Percentiles rank a stretch among this genome's conserved stretches.
These are phyloP conservation scores for Ilex paraguariensis DNA, from an alignment of 305 asterid species.

Conservation along the genomic window DNA sequence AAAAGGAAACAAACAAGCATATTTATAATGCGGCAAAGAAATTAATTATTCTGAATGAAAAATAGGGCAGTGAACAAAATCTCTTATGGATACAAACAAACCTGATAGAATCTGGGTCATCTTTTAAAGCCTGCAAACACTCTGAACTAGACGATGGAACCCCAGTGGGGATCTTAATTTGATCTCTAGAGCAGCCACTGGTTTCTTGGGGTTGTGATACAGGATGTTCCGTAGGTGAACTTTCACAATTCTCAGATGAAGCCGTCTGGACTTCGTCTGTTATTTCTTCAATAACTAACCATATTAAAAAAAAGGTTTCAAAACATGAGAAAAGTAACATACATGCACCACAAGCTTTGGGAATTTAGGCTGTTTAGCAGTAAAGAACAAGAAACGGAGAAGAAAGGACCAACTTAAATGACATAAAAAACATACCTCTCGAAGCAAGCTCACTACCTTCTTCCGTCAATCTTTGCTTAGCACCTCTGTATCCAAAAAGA, in stretches of 20 bases:
- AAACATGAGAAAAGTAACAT: too few species aligned
- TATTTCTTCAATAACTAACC: conserved; percentile 77
- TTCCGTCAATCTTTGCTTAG: conserved; percentile 48
- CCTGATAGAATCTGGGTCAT: conserved; percentile 88
- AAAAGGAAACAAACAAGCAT: too few species aligned
- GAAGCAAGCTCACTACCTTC: conserved; percentile 49
- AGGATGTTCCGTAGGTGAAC: conserved; percentile 24
- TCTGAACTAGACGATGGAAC: conserved; percentile 41
- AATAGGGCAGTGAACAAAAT: not conserved
- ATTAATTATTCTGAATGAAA: too few species aligned
- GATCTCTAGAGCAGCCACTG: conserved; percentile 30
- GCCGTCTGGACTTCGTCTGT: conserved; percentile 52
- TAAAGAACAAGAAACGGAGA: not conserved
- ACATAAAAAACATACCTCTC: conserved; percentile 40
- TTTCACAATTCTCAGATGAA: conserved; percentile 35
- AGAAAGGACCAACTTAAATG: not conserved
- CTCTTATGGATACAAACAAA: conserved; percentile 13
- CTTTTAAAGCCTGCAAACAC: conserved; percentile 54
- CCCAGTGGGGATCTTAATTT: conserved; percentile 24
- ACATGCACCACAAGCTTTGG: too few species aligned
- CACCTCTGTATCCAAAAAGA: conserved; percentile 47
- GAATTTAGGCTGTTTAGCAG: too few species aligned
- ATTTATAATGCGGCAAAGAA: too few species aligned
- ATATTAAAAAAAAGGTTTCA: conserved; percentile 24
- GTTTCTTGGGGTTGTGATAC: conserved; percentile 31